These are phyloP conservation scores for Hypoxylon intermedium DNA, from an alignment of 495 filamentous ascomycete genomes.

Conservation along the genomic window DNA sequence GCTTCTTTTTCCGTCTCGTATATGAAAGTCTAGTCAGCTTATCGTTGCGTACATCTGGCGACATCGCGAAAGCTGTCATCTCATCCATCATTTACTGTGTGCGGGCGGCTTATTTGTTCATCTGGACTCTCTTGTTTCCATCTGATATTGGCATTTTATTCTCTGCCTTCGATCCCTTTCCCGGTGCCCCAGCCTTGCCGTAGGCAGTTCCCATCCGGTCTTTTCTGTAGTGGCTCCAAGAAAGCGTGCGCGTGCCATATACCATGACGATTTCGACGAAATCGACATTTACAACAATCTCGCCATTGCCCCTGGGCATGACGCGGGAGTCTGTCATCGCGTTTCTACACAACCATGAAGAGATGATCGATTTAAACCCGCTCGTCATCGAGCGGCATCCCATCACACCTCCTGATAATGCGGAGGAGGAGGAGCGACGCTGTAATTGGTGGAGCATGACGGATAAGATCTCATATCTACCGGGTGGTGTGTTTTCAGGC, in stretches of 20 bases:
- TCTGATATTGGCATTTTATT: not conserved
- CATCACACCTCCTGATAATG: slow-evolving; percentile 67
- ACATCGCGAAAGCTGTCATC: too few species aligned
- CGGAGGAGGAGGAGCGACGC: slow-evolving; percentile 68
- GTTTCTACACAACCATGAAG: slow-evolving; percentile 72
- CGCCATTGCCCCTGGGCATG: slow-evolving; percentile 71
- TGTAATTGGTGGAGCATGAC: slow-evolving; percentile 76
- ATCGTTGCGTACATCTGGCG: too few species aligned
- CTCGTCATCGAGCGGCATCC: slow-evolving; percentile 72
- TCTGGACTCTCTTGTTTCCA: slow-evolving; percentile 6
- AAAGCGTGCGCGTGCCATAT: not conserved
- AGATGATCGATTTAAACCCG: slow-evolving; percentile 84
- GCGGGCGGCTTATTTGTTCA: slow-evolving; percentile 12
- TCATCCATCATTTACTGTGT: not conserved
- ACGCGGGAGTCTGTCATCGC: slow-evolving; percentile 70
- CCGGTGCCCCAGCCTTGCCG: slow-evolving; percentile 9
- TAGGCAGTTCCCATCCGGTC: not conserved
- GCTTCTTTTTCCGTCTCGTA: not conserved
- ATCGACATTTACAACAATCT: slow-evolving; percentile 71
- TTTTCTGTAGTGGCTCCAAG: not conserved
- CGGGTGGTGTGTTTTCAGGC: slow-evolving; percentile 66
- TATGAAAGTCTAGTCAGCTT: slow-evolving; percentile 9
- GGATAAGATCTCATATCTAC: slow-evolving; percentile 76
- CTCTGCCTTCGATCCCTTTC: too few species aligned
- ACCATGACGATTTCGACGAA: slow-evolving; percentile 57